Evolutionary conservation across 768 basidiomycete genomes (phyloP).

Genomic region (Cystobasidium tubakii): DNA sequence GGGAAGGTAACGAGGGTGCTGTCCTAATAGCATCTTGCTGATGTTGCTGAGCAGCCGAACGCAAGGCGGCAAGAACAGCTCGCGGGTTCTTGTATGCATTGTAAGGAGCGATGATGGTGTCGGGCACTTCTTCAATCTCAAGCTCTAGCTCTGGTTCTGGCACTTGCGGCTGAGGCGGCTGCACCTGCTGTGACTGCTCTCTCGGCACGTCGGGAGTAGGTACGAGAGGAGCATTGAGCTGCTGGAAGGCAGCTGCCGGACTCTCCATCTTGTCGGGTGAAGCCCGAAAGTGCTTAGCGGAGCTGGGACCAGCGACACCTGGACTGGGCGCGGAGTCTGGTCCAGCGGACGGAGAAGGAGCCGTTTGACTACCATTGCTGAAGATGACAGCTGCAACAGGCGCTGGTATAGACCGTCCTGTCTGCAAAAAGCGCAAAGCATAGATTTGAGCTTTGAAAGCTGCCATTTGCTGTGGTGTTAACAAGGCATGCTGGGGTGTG

Average conservation of each 20-base stretch:
- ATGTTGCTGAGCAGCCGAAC: constrained; percentile 5
- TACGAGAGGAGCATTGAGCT: neutral
- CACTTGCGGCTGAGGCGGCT: neutral
- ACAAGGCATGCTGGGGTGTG: neutral
- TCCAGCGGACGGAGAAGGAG: constrained; percentile 11
- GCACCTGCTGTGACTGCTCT: constrained; percentile 5
- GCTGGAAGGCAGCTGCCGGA: neutral
- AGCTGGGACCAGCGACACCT: neutral
- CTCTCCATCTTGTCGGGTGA: constrained; percentile 13
- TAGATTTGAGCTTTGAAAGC: constrained; percentile 44
- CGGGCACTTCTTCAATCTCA: constrained; percentile 30
- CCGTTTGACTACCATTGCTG: neutral
- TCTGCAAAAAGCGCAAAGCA: constrained; percentile 45
- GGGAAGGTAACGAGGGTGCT: constrained; percentile 72
- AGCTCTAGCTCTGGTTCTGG: constrained; percentile 8
- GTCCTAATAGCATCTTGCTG: neutral
- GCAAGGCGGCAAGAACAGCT: constrained; percentile 25
- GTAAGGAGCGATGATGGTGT: constrained; percentile 32
- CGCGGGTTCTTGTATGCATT: constrained; percentile 63
- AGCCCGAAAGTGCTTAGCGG: neutral
- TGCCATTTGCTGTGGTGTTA: constrained; percentile 35
- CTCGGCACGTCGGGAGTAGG: neutral
- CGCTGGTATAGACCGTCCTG: constrained; percentile 45
- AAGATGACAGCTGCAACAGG: constrained; percentile 40
- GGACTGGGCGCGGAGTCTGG: neutral